These are phyloP conservation scores for Lachnellula willkommii DNA, from an alignment of 2,329 filamentous ascomycete genomes.

Conservation along the genomic window DNA sequence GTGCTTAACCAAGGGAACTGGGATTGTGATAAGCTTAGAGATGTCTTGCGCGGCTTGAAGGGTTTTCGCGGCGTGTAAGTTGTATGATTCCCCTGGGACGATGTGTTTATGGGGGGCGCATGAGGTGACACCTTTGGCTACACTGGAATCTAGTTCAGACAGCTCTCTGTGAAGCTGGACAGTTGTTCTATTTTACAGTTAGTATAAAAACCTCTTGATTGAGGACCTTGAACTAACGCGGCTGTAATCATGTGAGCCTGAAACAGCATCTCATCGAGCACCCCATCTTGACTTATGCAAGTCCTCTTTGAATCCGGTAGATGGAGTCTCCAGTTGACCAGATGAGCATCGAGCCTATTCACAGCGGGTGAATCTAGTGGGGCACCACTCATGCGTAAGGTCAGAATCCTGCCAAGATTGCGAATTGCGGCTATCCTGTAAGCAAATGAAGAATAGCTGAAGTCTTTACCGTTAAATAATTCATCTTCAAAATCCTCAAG, in stretches of 20 bases:
- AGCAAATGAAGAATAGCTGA: constrained; percentile 73
- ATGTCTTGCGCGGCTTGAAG: constrained; percentile 73
- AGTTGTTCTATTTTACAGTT: constrained; percentile 40
- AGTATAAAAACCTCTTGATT: no score
- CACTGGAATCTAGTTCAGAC: constrained; percentile 57
- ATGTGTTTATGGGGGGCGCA: constrained; percentile 50
- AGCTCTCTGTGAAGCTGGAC: constrained; percentile 75
- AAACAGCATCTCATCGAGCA: constrained; percentile 84
- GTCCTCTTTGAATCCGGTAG: constrained; percentile 67
- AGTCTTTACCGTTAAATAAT: constrained; percentile 57
- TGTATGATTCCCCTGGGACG: constrained; percentile 40
- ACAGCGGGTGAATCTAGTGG: constrained; percentile 47
- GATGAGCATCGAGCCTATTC: constrained; percentile 49
- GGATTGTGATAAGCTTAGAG: constrained; percentile 66
- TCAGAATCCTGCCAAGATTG: constrained; percentile 72
- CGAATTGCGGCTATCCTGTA: constrained; percentile 77
- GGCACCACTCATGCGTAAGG: constrained; percentile 39
- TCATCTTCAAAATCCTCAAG: constrained; percentile 71
- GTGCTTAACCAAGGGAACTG: constrained; percentile 64
- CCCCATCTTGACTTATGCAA: constrained; percentile 61
- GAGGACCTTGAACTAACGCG: no score
- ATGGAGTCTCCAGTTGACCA: constrained; percentile 72
- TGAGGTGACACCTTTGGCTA: constrained; percentile 35
- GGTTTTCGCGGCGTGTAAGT: constrained; percentile 68
- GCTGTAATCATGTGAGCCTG: constrained; percentile 76